Conservation (phyloP, 257 asterid species). For the Apocynum venetum region DNA sequence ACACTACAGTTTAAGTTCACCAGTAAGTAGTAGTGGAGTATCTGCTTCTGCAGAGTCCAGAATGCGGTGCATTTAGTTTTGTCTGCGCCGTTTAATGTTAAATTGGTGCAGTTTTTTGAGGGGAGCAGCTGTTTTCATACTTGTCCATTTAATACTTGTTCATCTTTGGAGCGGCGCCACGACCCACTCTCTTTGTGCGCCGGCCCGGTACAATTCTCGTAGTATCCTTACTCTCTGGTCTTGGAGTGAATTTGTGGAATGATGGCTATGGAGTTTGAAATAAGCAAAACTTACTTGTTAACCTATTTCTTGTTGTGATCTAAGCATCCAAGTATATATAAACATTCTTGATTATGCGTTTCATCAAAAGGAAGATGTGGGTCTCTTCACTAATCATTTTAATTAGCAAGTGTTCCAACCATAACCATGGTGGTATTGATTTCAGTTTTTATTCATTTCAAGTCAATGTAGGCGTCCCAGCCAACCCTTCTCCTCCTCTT, state of each 20-base stretch:
- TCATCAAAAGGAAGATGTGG: too few relatives aligned
- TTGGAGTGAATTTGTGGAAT: background rate
- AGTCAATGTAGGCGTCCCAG: background rate
- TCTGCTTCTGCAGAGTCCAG: slow-evolving; percentile 11
- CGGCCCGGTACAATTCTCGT: slow-evolving; percentile 3
- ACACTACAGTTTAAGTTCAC: slow-evolving; percentile 4
- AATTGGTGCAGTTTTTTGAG: background rate
- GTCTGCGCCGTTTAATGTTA: slow-evolving; percentile 1
- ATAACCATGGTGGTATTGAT: background rate
- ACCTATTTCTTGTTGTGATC: background rate
- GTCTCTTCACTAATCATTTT: too few relatives aligned
- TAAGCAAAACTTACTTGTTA: background rate
- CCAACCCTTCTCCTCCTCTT: background rate
- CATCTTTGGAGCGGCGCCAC: background rate
- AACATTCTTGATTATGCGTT: too few relatives aligned
- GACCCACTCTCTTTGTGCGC: slow-evolving; percentile 5
- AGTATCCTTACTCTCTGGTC: background rate
- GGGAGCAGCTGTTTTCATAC: background rate
- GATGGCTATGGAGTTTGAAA: background rate
- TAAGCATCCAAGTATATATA: background rate
- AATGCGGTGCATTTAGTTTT: slow-evolving; percentile 11
- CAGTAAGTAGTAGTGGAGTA: background rate
- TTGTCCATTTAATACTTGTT: slow-evolving; percentile 6
- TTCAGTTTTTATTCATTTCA: background rate
- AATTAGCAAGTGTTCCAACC: background rate